phyloP scores from a whole-genome alignment of 345 rosid species.

The Raphanus raphanistrum region DNA sequence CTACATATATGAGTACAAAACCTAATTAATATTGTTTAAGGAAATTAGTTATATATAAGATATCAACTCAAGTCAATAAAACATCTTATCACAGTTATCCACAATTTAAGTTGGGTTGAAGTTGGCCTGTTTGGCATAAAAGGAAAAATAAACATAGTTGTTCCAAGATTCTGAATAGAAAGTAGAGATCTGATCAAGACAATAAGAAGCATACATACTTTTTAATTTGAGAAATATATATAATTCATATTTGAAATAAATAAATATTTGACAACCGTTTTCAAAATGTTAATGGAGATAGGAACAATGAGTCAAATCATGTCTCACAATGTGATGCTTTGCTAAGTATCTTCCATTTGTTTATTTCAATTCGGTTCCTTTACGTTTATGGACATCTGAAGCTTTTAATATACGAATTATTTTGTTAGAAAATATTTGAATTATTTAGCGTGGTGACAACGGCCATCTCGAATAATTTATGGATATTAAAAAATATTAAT shows the following conservation, averaged over 20 bases:
- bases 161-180: conserved; percentile 29
- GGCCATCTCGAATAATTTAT: no score
- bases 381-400: conserved; percentile 3
- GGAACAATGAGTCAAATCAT: conserved; percentile 34
- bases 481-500: no score
- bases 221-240: not conserved
- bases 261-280: conserved; percentile 28
- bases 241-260: not conserved
- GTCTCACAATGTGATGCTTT: conserved; percentile 29
- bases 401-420: not conserved
- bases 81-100: not conserved
- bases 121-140: conserved; percentile 13
- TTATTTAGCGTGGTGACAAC: not conserved
- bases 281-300: conserved; percentile 33
- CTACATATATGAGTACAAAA: no score
- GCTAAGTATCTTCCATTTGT: conserved; percentile 26
- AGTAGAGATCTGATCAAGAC: conserved; percentile 31
- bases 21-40: not conserved
- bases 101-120: not conserved
- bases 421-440: not conserved
- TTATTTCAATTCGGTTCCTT: conserved; percentile 11
- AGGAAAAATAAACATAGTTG: conserved; percentile 9
- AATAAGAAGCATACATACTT: conserved; percentile 32
- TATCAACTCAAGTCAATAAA: not conserved
- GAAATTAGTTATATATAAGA: not conserved